Base-by-base conservation (phyloP, 2,329 filamentous ascomycete genomes). In the Fusarium gaditjirri region DNA sequence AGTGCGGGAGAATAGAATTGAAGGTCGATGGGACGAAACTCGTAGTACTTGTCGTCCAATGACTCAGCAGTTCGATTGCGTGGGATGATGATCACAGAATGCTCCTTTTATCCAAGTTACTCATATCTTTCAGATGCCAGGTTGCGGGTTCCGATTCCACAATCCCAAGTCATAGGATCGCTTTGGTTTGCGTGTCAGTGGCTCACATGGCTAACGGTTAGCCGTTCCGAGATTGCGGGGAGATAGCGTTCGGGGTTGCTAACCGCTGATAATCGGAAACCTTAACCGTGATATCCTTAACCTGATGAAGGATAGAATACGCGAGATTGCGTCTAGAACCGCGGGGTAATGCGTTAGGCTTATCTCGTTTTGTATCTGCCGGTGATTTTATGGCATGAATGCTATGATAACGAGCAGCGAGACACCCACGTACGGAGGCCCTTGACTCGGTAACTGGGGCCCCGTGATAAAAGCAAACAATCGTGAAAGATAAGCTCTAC, bases 221-320 rank as follows among this genome's bases (percentile, higher is more conserved):
- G n/a, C 5, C 4, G 42, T 54, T 47, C 64, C 64, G 64, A 50
- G 7, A 60, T 27, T 61, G 64, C 14, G 64, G 64, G n/a, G 63
- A 35, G 25, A 21, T 4, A 12, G 25, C 10, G 21, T 25, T 61
- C 64, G 64, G 64, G 27, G 33, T 25, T 11, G 27, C 31, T 52
- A 49, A 33, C 64, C 64, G 63, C 23, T 27, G 6, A 8, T 9
- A 17, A 29, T 29, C 64, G 64, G 63, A 23, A 47, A 31, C 14
- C n/a, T 29, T 23, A 46, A 31, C 64, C 63, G 64, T 36, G 19
- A 46, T 35, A 25, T 19, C 25, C 7, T 8, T 6, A 39, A 12
- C 29, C 29, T n/a, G 50, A 27, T n/a, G 19, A 12, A 2, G 3
- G 3, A 31, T 17, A 33, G 39, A n/a, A 6, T 4, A 46, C 25